These are phyloP conservation scores for Fusarium algeriense DNA, from an alignment of 2,329 filamentous ascomycete species.

Conservation along the genomic window DNA sequence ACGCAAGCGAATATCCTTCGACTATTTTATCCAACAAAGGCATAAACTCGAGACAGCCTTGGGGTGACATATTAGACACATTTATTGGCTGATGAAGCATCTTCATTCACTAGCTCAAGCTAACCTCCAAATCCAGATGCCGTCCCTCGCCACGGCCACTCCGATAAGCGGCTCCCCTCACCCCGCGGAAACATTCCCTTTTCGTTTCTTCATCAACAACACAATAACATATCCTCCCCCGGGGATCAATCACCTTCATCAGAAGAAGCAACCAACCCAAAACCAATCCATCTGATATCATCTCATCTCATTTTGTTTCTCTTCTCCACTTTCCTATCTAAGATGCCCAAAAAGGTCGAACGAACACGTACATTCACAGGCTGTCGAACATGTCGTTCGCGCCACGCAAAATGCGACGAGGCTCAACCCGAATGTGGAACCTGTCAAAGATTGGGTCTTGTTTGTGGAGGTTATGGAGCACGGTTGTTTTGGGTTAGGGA, in stretches of 20 bases:
- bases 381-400: slow-evolving; percentile 52
- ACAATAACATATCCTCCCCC: slow-evolving; percentile 24
- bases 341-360: slow-evolving; percentile 43
- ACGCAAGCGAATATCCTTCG: too few relatives aligned
- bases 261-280: background rate
- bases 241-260: slow-evolving; percentile 14
- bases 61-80: background rate
- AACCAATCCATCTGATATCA: background rate
- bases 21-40: background rate
- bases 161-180: background rate
- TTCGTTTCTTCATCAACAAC: slow-evolving; percentile 8
- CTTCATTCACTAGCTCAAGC: background rate
- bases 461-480: slow-evolving; percentile 57
- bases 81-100: background rate
- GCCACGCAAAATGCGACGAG: slow-evolving; percentile 61
- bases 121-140: background rate
- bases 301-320: background rate
- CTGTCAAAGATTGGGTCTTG: slow-evolving; percentile 52
- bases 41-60: too few relatives aligned
- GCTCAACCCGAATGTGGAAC: slow-evolving; percentile 54
- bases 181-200: slow-evolving; percentile 41
- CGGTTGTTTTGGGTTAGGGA: slow-evolving; percentile 50
- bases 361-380: slow-evolving; percentile 51
- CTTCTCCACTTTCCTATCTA: slow-evolving; percentile 39
- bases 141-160: background rate